Evolutionary conservation across 768 basidiomycete genomes (phyloP), one percentile per base, ranked within the genome.

Genomic region (Trametes coccinea): DNA sequence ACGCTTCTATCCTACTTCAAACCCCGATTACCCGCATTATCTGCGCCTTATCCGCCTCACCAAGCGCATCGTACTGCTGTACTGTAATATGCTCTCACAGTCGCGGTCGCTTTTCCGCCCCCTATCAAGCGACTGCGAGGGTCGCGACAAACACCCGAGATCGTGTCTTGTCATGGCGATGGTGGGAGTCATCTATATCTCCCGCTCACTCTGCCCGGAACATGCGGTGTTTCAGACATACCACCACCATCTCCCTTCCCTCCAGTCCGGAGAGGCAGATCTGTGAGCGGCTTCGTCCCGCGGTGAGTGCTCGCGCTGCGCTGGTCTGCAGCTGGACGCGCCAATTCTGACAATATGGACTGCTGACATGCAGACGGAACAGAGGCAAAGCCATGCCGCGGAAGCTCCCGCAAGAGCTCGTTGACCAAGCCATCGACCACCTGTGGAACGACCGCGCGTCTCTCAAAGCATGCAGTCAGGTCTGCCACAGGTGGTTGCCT

Each of bases 371-470:
- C 13, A 46, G 16, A 49, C 27, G 31, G 5, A 22, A 22, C 22
- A 22, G 22, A 22, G 34, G 5, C 11, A 11, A 6, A 13, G 34
- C 30, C 40, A 62, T 64, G 63, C 17, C 37, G 10, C 49, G 17
- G 14, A 48, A 51, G n/a, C 57, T 71, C 31, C 71, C 71, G 1
- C 70, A 67, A 48, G 71, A 73, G 65, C 63, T 73, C 34, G 53
- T 66, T 33, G 72, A 73, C 63, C 60, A 69, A 63, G 57, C 64
- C 27, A 64, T 72, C 39, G 71, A 73, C 65, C 63, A 71, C 49
- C 66, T 70, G 29, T 68, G 70, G 69, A 63, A 71, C 59, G 72
- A 73, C 61, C 16, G 51, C 17, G 16, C 43, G 10, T 29, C 72
- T 11, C 64, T 71, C 46, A 11, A 40, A 10, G 54, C 65, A n/a